Conservation (phyloP, 73 alveolate species). For the Blepharisma japonicum region DNA sequence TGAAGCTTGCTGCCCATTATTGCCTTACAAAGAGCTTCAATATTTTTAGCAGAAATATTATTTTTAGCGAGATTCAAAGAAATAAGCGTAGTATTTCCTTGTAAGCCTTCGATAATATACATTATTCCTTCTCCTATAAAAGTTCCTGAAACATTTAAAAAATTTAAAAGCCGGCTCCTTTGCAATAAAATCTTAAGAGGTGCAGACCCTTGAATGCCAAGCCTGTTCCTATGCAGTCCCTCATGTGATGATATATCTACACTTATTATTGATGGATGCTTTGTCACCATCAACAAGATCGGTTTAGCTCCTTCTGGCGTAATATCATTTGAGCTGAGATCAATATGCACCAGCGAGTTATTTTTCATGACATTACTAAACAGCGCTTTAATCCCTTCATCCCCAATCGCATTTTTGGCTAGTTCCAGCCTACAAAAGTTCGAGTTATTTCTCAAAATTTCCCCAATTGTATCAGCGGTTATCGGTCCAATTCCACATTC, state of each 20-base stretch:
- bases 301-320: conserved; percentile 43
- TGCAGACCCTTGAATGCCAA: conserved; percentile 35
- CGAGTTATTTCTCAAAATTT: conserved; percentile 13
- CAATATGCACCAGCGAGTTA: conserved; percentile 36
- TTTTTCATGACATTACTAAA: conserved; percentile 14
- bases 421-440: conserved; percentile 28
- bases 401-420: conserved; percentile 38
- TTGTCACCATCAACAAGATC: conserved; percentile 22
- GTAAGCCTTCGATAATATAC: conserved; percentile 33
- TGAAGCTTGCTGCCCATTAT: background rate
- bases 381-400: conserved; percentile 37
- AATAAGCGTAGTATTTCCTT: conserved; percentile 28
- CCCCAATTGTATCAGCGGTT: conserved; percentile 11
- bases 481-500: conserved; percentile 2
- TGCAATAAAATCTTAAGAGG: conserved; percentile 33
- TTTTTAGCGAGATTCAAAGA: conserved; percentile 42
- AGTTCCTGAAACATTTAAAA: conserved; percentile 32
- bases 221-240: conserved; percentile 42
- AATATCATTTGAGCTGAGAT: conserved; percentile 41
- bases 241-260: conserved; percentile 40
- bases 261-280: conserved; percentile 28
- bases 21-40: background rate
- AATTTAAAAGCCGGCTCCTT: conserved; percentile 33
- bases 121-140: conserved; percentile 39
- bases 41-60: conserved; percentile 22